A percentile compares a stretch with the other conserved stretches of the same genome.
These are phyloP conservation scores for Cyberlindnera petersonii DNA, from an alignment of 805 yeast genomes.

Conservation along the genomic window DNA sequence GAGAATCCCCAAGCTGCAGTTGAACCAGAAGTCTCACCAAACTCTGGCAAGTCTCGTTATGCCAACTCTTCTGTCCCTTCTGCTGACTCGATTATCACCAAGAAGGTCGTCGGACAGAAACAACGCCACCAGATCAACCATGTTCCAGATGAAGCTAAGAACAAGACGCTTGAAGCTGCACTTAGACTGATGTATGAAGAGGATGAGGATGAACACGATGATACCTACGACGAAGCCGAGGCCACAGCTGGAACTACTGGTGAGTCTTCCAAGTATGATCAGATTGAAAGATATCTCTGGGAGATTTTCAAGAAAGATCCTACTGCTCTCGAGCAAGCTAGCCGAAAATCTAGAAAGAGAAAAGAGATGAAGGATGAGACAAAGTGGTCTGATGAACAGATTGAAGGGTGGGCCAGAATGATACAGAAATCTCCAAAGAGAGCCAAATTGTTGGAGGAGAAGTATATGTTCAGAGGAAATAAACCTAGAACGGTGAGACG, in stretches of 20 bases:
- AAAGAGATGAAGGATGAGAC: conserved; percentile 47
- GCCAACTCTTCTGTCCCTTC: conserved; percentile 18
- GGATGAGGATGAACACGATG: conserved; percentile 86
- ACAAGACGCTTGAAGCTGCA: conserved; percentile 57
- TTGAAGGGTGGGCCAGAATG: conserved; percentile 91
- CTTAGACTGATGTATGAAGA: conserved; percentile 60
- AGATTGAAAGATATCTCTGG: conserved; percentile 55
- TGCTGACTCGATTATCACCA: conserved; percentile 15
- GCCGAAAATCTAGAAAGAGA: conserved; percentile 51
- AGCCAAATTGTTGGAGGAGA: conserved; percentile 59
- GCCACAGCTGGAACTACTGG: conserved; percentile 18
- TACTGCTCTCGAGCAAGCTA: conserved; percentile 41
- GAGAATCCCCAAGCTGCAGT: conserved; percentile 51
- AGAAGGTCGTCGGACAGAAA: conserved; percentile 18
- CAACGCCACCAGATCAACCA: conserved; percentile 9
- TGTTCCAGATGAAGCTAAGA: conserved; percentile 47
- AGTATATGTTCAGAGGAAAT: conserved; percentile 47
- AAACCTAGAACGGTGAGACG: conserved; percentile 24
- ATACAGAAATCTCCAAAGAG: conserved; percentile 60
- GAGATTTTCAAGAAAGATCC: conserved; percentile 49
- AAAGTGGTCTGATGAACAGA: conserved; percentile 82
- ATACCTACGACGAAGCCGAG: conserved; percentile 58
- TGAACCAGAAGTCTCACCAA: conserved; percentile 23
- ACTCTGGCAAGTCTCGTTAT: too few species aligned
- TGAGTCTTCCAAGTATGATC: conserved; percentile 29